These are phyloP conservation scores for Leishmania aethiopica DNA, from an alignment of 208 protist species.

Conservation along the genomic window DNA sequence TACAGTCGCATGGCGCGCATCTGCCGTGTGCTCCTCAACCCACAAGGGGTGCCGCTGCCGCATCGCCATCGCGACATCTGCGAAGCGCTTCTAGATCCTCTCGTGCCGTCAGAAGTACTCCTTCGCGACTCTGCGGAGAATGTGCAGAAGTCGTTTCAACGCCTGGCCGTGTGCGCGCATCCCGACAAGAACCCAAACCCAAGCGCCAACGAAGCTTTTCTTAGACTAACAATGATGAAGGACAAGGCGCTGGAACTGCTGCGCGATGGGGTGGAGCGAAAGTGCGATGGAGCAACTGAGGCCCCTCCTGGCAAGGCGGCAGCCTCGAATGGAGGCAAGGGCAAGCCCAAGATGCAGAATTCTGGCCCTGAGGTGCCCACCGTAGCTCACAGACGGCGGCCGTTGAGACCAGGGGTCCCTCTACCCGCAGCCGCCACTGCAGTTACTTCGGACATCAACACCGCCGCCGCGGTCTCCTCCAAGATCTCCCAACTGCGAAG, in stretches of 20 bases:
- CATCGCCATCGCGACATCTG: constrained; percentile 78
- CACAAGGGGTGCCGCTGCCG: constrained; percentile 64
- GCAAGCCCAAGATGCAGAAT: constrained; percentile 1
- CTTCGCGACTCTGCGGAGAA: constrained; percentile 41
- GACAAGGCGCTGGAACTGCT: constrained; percentile 47
- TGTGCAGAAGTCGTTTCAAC: constrained; percentile 76
- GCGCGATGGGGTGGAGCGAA: constrained; percentile 7
- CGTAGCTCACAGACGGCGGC: not conserved
- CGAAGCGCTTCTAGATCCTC: constrained; percentile 77
- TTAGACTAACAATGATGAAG: constrained; percentile 57
- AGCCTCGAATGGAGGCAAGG: not conserved
- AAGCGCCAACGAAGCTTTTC: constrained; percentile 76
- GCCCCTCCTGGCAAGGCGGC: not conserved
- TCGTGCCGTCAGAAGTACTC: constrained; percentile 52
- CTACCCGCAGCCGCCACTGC: not conserved
- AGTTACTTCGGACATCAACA: not conserved
- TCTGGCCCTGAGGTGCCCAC: not conserved
- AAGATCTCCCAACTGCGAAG: constrained; percentile 29
- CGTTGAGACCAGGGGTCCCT: not conserved
- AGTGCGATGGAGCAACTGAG: not conserved
- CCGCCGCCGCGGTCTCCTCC: constrained; percentile 3
- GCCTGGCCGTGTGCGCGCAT: constrained; percentile 77
- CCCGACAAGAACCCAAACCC: constrained; percentile 88
- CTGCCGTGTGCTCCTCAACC: constrained; percentile 74
- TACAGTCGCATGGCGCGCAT: constrained; percentile 75